A percentile compares a stretch with the other conserved stretches of the same genome.
Evolutionary conservation across 2,329 filamentous ascomycete species (phyloP).

Genomic region (Proliferodiscus dingleyae): DNA sequence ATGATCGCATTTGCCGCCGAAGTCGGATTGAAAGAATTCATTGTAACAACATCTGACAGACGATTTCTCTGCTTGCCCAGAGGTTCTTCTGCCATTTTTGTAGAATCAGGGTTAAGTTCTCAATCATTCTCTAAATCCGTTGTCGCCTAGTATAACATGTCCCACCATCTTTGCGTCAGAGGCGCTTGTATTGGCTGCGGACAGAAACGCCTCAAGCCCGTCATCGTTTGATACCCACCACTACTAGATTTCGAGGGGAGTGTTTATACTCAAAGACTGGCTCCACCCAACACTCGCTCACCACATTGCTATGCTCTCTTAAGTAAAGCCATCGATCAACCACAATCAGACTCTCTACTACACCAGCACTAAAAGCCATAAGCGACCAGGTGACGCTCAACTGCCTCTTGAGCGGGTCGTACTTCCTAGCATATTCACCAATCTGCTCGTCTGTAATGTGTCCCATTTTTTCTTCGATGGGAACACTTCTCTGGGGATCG

Average conservation of each 20-base stretch:
- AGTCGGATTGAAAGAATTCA: too few species aligned
- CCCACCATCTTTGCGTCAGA: not conserved
- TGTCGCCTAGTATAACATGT: too few species aligned
- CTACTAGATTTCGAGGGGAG: slow-evolving; percentile 86
- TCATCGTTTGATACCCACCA: slow-evolving; percentile 74
- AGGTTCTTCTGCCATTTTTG: too few species aligned
- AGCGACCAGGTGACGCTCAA: slow-evolving; percentile 85
- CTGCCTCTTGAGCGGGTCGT: slow-evolving; percentile 66
- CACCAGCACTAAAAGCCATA: slow-evolving; percentile 91
- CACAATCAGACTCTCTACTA: slow-evolving; percentile 86
- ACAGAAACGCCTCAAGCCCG: not conserved
- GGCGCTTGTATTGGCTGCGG: not conserved
- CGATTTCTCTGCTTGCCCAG: too few species aligned
- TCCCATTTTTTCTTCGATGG: slow-evolving; percentile 62
- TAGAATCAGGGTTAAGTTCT: too few species aligned
- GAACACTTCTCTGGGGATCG: slow-evolving; percentile 52
- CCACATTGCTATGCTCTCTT: slow-evolving; percentile 66
- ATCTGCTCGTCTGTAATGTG: slow-evolving; percentile 72
- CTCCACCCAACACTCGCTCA: slow-evolving; percentile 82
- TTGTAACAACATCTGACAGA: too few species aligned
- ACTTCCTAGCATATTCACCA: slow-evolving; percentile 61
- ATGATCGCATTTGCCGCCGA: too few species aligned
- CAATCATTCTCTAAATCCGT: too few species aligned
- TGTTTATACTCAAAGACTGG: slow-evolving; percentile 82
- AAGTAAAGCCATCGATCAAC: slow-evolving; percentile 87